Conservation (phyloP, 331 rosid species). For the Rhamnella rubrinervis region DNA sequence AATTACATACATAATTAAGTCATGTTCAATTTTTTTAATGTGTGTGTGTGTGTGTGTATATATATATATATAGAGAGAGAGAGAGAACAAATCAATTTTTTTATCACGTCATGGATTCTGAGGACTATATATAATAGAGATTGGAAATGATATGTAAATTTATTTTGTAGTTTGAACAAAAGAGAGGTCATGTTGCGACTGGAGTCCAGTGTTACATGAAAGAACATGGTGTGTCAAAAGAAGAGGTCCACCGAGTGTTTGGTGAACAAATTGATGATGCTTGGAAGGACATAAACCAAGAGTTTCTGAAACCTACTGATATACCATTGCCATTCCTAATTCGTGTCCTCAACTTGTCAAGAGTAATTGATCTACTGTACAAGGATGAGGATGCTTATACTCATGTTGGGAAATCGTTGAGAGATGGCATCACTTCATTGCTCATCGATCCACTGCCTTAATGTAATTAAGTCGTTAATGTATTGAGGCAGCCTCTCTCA, state of each 20-base stretch:
- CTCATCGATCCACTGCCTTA: background rate
- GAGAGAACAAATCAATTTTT: no score
- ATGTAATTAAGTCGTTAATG: no score
- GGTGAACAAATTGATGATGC: background rate
- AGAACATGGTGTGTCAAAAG: background rate
- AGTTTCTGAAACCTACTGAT: background rate
- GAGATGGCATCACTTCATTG: background rate
- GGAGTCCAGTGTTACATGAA: background rate
- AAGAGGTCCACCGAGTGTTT: background rate
- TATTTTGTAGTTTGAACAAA: background rate
- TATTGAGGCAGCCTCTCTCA: no score
- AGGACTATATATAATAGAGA: no score
- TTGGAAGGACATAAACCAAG: constrained; percentile 3
- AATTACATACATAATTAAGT: no score
- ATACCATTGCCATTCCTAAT: background rate
- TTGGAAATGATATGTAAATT: no score
- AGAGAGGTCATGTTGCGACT: background rate
- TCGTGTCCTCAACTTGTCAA: background rate
- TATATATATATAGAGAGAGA: no score
- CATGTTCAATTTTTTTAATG: no score
- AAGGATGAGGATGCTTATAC: constrained; percentile 6
- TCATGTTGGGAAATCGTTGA: background rate
- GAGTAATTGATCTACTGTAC: background rate
- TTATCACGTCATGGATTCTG: no score
- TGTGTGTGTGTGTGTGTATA: no score